Base-by-base conservation (phyloP, 2,329 filamentous ascomycete genomes). In the Fonsecaea pedrosoi region DNA sequence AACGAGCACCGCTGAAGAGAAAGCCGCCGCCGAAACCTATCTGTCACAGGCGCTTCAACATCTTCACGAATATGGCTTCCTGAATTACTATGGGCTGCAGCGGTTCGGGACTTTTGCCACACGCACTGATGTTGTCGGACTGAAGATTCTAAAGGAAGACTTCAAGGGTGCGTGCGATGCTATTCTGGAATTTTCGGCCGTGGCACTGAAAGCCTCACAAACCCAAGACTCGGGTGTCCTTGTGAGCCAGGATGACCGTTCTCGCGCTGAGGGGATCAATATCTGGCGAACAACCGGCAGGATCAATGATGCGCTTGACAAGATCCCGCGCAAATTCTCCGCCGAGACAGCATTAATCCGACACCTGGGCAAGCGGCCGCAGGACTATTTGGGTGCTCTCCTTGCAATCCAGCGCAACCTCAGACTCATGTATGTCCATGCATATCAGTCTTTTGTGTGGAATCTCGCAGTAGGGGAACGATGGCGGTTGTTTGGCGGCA, bases 51-150 rank as follows among this genome's bases (percentile, higher is more conserved):
- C 92, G 0, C 81, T 97, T 59, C 81, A 85, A 50, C 87, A 89
- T 69, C 87, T 98, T 71, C 83, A 85, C 62, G 80, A 87, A 53
- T 85, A 89, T 54, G 95, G 95, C 2, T 99, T 96, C 82, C 89
- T 99, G 79, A 99, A 99, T 80, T 99, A 98, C 81, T 99, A 94
- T 75, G 95, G 95, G 8, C 87, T 98, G n/a, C 95, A 99, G 80
- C 89, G 95, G 30, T 99, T 99, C 74, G 95, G 95, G 34, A 94
- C 93, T 0, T 94, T 95, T 78, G 82, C 88, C 34, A 90, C 92
- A 12, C 91, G 93, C 38, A 99, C 95, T 0, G 92, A 98, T 74
- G 86, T 89, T 48, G 83, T 97, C 58, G 95, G 95, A 57, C 87
- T 90, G 75, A 89, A 92, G 77, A 93, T 99, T 75, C 84, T 99